phyloP scores from a whole-genome alignment of 139 green algal species.

The Chlamydomonas sp. region DNA sequence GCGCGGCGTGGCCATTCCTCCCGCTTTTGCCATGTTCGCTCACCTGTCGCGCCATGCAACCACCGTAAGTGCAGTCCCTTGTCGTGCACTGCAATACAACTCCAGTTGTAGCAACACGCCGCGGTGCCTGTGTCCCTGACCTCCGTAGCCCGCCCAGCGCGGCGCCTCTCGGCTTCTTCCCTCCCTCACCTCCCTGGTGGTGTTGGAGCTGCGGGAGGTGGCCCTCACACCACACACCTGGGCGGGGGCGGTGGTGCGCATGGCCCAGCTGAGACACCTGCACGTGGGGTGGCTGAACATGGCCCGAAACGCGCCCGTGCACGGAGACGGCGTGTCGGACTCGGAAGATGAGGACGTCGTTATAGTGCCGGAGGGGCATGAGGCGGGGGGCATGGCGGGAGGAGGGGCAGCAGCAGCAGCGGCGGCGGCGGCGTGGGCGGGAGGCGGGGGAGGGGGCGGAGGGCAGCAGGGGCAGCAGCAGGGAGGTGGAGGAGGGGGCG shows the following conservation, averaged over 20 bases:
- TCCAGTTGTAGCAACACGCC: too few relatives aligned
- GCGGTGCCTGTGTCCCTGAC: not conserved
- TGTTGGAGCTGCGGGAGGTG: constrained; percentile 15
- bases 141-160: not conserved
- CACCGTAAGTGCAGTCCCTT: too few relatives aligned
- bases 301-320: too few relatives aligned
- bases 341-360: too few relatives aligned
- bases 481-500: not conserved
- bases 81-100: too few relatives aligned
- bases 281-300: constrained; percentile 20
- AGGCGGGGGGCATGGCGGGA: too few relatives aligned
- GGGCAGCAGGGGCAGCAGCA: not conserved
- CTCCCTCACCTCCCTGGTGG: not conserved
- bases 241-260: not conserved
- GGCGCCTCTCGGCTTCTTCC: constrained; percentile 10
- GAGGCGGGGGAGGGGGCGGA: too few relatives aligned
- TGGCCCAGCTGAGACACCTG: not conserved
- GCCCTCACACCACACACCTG: not conserved
- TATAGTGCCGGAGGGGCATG: too few relatives aligned
- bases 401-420: too few relatives aligned
- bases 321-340: too few relatives aligned
- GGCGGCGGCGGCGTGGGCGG: too few relatives aligned
- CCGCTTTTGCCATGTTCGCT: not conserved
- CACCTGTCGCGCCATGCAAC: not conserved
- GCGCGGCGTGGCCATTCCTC: not conserved